Evolutionary conservation across 352 stramenopile species (phyloP).

Genomic region (Plasmopara muralis): DNA sequence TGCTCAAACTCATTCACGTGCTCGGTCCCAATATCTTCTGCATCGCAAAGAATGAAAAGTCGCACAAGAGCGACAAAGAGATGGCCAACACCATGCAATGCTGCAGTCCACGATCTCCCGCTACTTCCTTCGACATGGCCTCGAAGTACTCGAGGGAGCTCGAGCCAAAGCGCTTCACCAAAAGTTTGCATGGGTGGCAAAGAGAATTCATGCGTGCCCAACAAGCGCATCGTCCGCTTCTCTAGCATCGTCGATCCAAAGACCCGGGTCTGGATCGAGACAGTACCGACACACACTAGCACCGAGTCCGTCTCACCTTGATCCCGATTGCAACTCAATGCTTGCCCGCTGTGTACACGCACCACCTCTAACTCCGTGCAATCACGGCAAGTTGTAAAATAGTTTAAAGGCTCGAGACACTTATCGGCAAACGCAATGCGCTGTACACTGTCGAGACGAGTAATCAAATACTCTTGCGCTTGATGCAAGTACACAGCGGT

Average conservation of each 20-base stretch:
- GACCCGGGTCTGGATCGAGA: slow-evolving; percentile 75
- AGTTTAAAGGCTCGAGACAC: slow-evolving; percentile 59
- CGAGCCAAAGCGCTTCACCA: slow-evolving; percentile 93
- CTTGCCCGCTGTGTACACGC: slow-evolving; percentile 35
- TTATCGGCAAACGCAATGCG: slow-evolving; percentile 64
- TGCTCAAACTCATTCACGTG: slow-evolving; percentile 74
- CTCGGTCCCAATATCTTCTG: slow-evolving; percentile 74
- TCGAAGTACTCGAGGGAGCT: slow-evolving; percentile 66
- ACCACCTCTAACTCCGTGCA: slow-evolving; percentile 85
- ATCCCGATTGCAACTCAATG: slow-evolving; percentile 4
- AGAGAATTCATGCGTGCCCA: slow-evolving; percentile 88
- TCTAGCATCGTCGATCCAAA: slow-evolving; percentile 82
- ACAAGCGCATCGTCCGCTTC: slow-evolving; percentile 59
- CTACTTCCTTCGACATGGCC: slow-evolving; percentile 30
- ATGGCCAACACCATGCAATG: slow-evolving; percentile 86
- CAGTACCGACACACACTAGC: slow-evolving; percentile 53
- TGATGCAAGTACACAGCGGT: slow-evolving; percentile 90
- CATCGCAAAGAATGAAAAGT: slow-evolving; percentile 90
- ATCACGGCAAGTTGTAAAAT: slow-evolving; percentile 86
- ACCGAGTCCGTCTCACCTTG: slow-evolving; percentile 11
- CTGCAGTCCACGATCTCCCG: slow-evolving; percentile 36
- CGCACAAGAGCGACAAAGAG: slow-evolving; percentile 88
- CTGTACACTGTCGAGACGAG: slow-evolving; percentile 63
- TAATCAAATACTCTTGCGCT: slow-evolving; percentile 87
- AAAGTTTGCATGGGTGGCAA: slow-evolving; percentile 95